These are phyloP conservation scores for Ceratocystiopsis minuta DNA, from an alignment of 2,329 filamentous ascomycete genomes.

Conservation along the genomic window DNA sequence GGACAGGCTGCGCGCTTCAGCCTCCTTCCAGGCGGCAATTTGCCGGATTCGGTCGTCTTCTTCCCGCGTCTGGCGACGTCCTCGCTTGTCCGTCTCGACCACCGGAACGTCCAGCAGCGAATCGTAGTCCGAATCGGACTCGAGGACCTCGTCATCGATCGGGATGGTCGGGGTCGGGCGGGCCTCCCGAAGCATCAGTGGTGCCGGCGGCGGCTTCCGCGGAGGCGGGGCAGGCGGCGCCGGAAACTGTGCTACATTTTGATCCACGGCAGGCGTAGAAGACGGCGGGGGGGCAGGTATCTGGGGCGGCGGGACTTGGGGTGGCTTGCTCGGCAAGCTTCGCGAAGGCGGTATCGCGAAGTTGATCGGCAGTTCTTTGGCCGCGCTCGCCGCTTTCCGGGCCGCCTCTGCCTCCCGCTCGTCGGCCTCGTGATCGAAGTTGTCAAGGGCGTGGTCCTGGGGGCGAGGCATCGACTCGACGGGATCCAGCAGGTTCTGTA, in stretches of 20 bases:
- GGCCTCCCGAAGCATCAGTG: slow-evolving; percentile 48
- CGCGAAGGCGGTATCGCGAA: slow-evolving; percentile 36
- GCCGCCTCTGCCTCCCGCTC: slow-evolving; percentile 21
- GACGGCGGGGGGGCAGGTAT: slow-evolving; percentile 18
- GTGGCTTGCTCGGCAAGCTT: slow-evolving; percentile 33
- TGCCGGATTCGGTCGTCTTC: slow-evolving; percentile 73
- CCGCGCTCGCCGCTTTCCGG: slow-evolving; percentile 26
- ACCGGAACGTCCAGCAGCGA: slow-evolving; percentile 55
- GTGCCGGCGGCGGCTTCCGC: slow-evolving; percentile 71
- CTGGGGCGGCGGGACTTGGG: slow-evolving; percentile 33
- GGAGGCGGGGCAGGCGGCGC: slow-evolving; percentile 39
- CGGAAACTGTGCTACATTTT: slow-evolving; percentile 31
- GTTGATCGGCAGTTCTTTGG: slow-evolving; percentile 31
- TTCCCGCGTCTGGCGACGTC: slow-evolving; percentile 67
- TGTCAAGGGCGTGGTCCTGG: slow-evolving; percentile 38
- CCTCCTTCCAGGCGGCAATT: slow-evolving; percentile 44
- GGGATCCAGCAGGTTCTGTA: slow-evolving; percentile 35
- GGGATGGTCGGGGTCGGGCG: slow-evolving; percentile 14
- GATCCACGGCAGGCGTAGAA: slow-evolving; percentile 13
- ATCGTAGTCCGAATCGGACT: slow-evolving; percentile 74
- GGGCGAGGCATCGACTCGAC: slow-evolving; percentile 41
- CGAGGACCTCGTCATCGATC: slow-evolving; percentile 41
- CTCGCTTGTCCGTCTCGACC: slow-evolving; percentile 39
- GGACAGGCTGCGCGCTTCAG: slow-evolving; percentile 52
- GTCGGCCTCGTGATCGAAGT: slow-evolving; percentile 36